A percentile compares a stretch with the other conserved stretches of the same genome.
These are phyloP conservation scores for Pisolithus tinctorius DNA, from an alignment of 768 basidiomycete genomes.

Conservation along the genomic window DNA sequence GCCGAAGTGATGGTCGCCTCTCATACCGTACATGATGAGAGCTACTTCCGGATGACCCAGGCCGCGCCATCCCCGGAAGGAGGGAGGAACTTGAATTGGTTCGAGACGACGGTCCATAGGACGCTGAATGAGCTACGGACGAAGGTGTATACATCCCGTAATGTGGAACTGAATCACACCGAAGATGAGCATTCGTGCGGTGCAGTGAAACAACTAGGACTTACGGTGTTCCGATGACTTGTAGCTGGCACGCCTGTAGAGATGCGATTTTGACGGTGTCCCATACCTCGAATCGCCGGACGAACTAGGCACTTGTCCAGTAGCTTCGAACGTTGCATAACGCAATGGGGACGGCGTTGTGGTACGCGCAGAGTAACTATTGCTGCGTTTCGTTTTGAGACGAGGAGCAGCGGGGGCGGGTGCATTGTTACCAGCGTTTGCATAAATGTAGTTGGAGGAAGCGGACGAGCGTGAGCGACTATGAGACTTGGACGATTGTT, in stretches of 20 bases:
- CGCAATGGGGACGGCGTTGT: slow-evolving; percentile 37
- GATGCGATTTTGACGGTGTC: slow-evolving; percentile 26
- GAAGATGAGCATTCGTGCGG: not conserved
- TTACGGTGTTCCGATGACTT: slow-evolving; percentile 39
- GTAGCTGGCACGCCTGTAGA: slow-evolving; percentile 38
- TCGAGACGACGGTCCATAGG: slow-evolving; percentile 38
- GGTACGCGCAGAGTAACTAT: slow-evolving; percentile 32
- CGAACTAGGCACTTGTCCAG: slow-evolving; percentile 14
- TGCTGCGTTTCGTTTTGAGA: slow-evolving; percentile 32
- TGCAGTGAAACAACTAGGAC: slow-evolving; percentile 17
- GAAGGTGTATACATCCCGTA: slow-evolving; percentile 26
- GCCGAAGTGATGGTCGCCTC: slow-evolving; percentile 40
- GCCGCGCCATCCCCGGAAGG: slow-evolving; percentile 32
- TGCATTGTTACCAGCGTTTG: slow-evolving; percentile 23
- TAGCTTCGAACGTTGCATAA: slow-evolving; percentile 31
- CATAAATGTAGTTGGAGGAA: slow-evolving; percentile 37
- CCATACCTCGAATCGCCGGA: slow-evolving; percentile 28
- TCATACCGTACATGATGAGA: slow-evolving; percentile 34
- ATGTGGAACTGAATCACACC: slow-evolving; percentile 19
- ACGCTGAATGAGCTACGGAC: slow-evolving; percentile 23
- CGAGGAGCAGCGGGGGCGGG: slow-evolving; percentile 33
- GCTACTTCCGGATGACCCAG: slow-evolving; percentile 34
- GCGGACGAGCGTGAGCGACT: slow-evolving; percentile 36
- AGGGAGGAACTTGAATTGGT: slow-evolving; percentile 49
- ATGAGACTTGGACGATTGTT: slow-evolving; percentile 33